Conservation (phyloP, 139 green algal genomes). For the Chlamydomonas incerta region DNA sequence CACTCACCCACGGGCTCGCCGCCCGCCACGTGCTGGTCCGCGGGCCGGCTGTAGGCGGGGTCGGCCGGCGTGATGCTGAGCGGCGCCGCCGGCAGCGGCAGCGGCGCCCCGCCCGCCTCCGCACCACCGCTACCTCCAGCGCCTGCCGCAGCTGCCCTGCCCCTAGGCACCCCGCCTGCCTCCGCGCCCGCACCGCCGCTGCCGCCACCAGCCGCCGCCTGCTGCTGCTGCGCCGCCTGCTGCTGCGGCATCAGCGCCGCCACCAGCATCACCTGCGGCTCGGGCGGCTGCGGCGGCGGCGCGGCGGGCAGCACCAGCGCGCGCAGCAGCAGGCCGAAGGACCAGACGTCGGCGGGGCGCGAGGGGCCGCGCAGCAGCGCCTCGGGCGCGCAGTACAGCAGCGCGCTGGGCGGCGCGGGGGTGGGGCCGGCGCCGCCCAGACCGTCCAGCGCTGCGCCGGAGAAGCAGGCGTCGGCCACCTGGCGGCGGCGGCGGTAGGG, state of each 20-base stretch:
- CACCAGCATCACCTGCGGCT: background rate
- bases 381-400: slow-evolving; percentile 23
- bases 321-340: slow-evolving; percentile 16
- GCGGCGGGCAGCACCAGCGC: background rate
- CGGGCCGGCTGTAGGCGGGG: too few relatives aligned
- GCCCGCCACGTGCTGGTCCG: too few relatives aligned
- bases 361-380: slow-evolving; percentile 7
- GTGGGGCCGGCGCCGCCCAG: background rate
- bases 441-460: background rate
- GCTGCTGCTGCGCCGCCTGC: too few relatives aligned
- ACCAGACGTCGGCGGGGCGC: background rate
- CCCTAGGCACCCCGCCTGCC: too few relatives aligned
- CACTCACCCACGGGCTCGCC: too few relatives aligned
- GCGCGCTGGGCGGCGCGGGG: background rate
- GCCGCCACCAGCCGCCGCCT: too few relatives aligned
- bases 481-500: background rate
- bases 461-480: slow-evolving; percentile 12
- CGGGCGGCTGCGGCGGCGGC: slow-evolving; percentile 1
- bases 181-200: too few relatives aligned
- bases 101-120: too few relatives aligned
- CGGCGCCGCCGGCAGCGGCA: too few relatives aligned
- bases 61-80: too few relatives aligned
- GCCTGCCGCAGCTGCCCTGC: too few relatives aligned
- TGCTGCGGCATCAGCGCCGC: background rate
- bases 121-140: too few relatives aligned